Evolutionary conservation across 495 filamentous ascomycete species (phyloP), one percentile per base, ranked within the genome.

Genomic region (Parmelia sp.): DNA sequence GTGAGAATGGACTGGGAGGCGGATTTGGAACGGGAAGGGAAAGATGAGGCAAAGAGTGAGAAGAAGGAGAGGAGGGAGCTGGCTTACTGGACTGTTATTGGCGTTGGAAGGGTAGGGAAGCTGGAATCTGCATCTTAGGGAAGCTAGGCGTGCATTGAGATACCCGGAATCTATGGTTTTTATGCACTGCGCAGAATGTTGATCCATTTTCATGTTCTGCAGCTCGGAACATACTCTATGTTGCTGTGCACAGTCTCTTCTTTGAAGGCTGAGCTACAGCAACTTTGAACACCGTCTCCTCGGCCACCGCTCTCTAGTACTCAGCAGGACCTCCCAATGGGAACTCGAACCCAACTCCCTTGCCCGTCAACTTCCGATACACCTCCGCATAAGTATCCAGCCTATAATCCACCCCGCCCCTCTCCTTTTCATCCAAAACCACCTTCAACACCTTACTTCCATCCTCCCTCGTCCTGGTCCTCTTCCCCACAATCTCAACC

Each of bases 401-500:
- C 77, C 94, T 86, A 85, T 96, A 96, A 85, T 97, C 94, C 70
- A 97, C 92, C 76, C 90, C 90, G 71, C 93, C 92, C 72, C 91
- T 88, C 90, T 98, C 94, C 91, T 97, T 97, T 88, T 97, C 94
- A 78, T 98, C 94, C 62, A 98, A 84, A 73, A 97, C 86, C 72
- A 98, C 88, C 89, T 98, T 98, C 76, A 96, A 84, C 74, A 93
- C 82, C 88, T 97, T 97, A 85, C 83, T 87, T 78, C 90, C 90
- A 80, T 98, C 94, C 84, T 96, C 92, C 82, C 94, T 89, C 80
- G 93, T 97, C 77, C 93, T 86, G 75, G 88, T 79, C 73, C 94
- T 89, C 91, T 97, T 97, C 79, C 94, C 94, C 72, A 98, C 94
- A 72, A 98, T 97, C 89, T 98, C 94, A 71, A 97, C 95, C 74